Evolutionary conservation across 257 asterid species (phyloP), one percentile per base, ranked within the genome.

Genomic region (Primulina huaijiensis): DNA sequence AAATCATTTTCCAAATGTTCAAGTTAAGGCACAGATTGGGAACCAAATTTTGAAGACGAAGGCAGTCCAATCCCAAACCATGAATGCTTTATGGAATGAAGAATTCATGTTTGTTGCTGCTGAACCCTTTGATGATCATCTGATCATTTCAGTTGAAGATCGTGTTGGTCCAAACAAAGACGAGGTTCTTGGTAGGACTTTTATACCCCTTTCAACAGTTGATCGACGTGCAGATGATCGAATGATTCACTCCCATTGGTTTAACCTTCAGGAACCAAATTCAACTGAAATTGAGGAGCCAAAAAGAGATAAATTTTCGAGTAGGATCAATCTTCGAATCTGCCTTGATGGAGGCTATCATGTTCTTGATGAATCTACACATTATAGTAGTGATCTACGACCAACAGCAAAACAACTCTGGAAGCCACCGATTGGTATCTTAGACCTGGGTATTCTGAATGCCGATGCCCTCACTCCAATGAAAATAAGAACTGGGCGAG

Each of bases 321-420:
- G 87, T 65, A 79, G 90, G 83, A 72, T 92, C 53, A 91, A 92
- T 64, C 84, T 92, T 30, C 92, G 98, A 43, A 81, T 82, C 60
- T 83, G 88, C 78, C 97, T 90, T 7, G 97, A 92, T 52, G 98
- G 98, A 38, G 98, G 98, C 7, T 92, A 92, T 82, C 98, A 92
- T 35, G 98, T 92, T 11, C 88, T 92, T 31, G 98, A 90, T 65
- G 98, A 90, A 75, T 87, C 97, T 8, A 85, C 94, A 38, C 92
- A 90, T 60, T 87, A 85, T 58, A 88, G 95, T 68, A 92, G 98
- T 25, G 97, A 92, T 82, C 93, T 92, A 33, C 81, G 97, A 19
- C 98, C 98, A 0, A 71, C 96, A 6, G 95, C 89, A 0, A 92
- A 87, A 75, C 96, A 88, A 79, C 95, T 92, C 4, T 90, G 98